Base-by-base conservation (phyloP, 2,329 filamentous ascomycete genomes). In the Aschersonia sp. region DNA sequence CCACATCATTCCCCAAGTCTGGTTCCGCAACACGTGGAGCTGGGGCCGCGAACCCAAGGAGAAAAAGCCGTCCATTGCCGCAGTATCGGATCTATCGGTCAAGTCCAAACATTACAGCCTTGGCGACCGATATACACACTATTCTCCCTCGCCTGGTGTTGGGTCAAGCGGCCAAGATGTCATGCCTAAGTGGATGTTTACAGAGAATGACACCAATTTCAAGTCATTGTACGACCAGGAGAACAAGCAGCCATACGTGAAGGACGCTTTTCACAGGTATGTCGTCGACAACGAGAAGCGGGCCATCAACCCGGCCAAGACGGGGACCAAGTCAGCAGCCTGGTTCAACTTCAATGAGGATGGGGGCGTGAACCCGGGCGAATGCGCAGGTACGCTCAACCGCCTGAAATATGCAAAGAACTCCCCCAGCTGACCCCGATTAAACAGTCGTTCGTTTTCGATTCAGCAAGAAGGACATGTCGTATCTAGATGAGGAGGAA, bases 11-110 rank as follows among this genome's bases (percentile, higher is more conserved):
- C 90, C 90, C 7, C 92, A 97, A 51, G 79, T 95, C 46, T 96
- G 89, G 87, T 97, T 96, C 71, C 81, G 90, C 54, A 97, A 97
- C 64, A 96, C 89, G 4, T 97, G 92, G 92, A 79, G 85, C 40
- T 97, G 90, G 90, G 90, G 89, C 29, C 78, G 84, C 53, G 86
- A 95, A 59, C 63, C 79, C 9, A 69, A 73, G 32, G 78, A 84
- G 46, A 81, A 82, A 62, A 95, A 94, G 67, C 92, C 90, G 0
- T 79, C 73, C n/a, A 84, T 96, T 52, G 70, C 73, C 46, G 73
- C 79, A 53, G 68, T 80, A 30, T 76, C 72, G 30, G 78, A 84
- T 31, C 80, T 82, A 44, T 74, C 82, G 47, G 82, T 80, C 48
- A 81, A 85, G 58, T 85, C 87, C n/a, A 79, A 77, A 33, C 90